These are phyloP conservation scores for Aspergillus kassunensis DNA, from an alignment of 495 filamentous ascomycete genomes.

Conservation along the genomic window DNA sequence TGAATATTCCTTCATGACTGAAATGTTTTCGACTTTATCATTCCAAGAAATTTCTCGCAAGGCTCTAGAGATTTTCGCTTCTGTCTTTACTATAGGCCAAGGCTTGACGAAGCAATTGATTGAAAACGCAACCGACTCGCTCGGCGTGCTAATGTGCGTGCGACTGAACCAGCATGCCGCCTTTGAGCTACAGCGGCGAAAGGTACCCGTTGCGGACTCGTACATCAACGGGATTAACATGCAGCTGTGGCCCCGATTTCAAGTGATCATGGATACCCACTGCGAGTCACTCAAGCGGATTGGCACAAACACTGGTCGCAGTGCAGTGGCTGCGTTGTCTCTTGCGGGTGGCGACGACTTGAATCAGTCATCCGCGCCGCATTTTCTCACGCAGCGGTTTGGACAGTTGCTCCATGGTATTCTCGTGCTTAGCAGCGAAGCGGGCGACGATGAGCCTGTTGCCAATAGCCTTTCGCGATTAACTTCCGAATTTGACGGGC, in stretches of 20 bases:
- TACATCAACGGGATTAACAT: constrained; percentile 95
- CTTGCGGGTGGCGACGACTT: constrained; percentile 52
- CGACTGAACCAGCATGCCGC: constrained; percentile 88
- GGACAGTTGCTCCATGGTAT: constrained; percentile 85
- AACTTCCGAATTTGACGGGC: constrained; percentile 71
- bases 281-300: constrained; percentile 72
- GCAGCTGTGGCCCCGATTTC: constrained; percentile 94
- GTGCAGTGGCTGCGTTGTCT: constrained; percentile 52
- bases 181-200: constrained; percentile 87
- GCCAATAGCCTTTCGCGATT: constrained; percentile 72
- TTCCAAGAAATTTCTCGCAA: constrained; percentile 56
- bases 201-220: constrained; percentile 79
- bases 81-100: constrained; percentile 77
- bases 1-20: constrained; percentile 88
- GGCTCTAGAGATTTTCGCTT: constrained; percentile 79
- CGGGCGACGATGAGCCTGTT: constrained; percentile 90
- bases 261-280: constrained; percentile 89
- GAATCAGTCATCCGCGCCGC: constrained; percentile 79
- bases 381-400: constrained; percentile 87
- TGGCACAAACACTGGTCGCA: constrained; percentile 48
- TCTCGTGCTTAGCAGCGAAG: constrained; percentile 74
- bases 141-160: constrained; percentile 87
- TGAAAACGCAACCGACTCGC: constrained; percentile 70
- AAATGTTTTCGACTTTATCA: constrained; percentile 72
- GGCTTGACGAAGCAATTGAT: constrained; percentile 71